These are phyloP conservation scores for Penicillium sp. DNA, from an alignment of 2,329 filamentous ascomycete species.

Conservation along the genomic window DNA sequence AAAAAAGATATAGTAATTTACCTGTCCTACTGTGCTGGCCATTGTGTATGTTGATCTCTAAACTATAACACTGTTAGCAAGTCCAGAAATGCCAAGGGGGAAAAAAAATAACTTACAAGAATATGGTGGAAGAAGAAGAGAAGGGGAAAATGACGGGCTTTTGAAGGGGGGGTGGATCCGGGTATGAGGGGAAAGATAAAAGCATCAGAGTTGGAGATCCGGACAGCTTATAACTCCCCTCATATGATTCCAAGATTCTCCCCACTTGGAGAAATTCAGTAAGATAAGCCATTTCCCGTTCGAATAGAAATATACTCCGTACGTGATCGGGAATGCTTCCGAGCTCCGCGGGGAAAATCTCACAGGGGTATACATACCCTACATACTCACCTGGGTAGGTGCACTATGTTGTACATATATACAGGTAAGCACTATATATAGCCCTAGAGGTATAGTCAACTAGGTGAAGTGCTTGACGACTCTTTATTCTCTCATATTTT, in stretches of 20 bases:
- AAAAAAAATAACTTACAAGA: slow-evolving; percentile 15
- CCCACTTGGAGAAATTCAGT: not conserved
- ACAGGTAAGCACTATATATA: not conserved
- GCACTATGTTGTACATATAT: not conserved
- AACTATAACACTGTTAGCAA: not conserved
- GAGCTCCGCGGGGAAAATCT: not conserved
- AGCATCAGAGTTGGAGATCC: slow-evolving; percentile 10
- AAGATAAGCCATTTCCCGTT: slow-evolving; percentile 4
- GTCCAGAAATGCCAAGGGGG: not conserved
- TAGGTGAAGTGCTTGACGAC: not conserved
- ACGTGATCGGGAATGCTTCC: slow-evolving; percentile 6
- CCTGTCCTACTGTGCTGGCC: slow-evolving; percentile 59
- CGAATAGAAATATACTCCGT: not conserved
- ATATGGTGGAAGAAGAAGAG: slow-evolving; percentile 18
- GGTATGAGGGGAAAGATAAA: slow-evolving; percentile 20
- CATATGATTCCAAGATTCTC: not conserved
- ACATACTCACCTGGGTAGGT: not conserved
- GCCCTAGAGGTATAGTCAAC: not conserved
- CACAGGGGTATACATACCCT: not conserved
- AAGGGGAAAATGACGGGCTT: slow-evolving; percentile 18
- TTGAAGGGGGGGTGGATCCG: slow-evolving; percentile 17
- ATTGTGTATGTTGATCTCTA: slow-evolving; percentile 37
- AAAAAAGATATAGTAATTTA: slow-evolving; percentile 25
- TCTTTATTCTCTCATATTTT: not conserved
- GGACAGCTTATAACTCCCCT: slow-evolving; percentile 1